Evolutionary conservation across 176 grass and related monocot genomes (phyloP).

Genomic region (bread wheat (Triticum aestivum)): IWGSC_CS_RefSeq_v2.1 NC_057812.1:128873162-128873661

Average conservation of each 20-base stretch:
- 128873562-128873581: conserved; percentile 45
- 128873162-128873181: not conserved
- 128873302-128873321: conserved; percentile 59
- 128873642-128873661: conserved; percentile 33
- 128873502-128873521: conserved; percentile 36
- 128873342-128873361: conserved; percentile 63
- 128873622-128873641: conserved; percentile 45
- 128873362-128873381: conserved; percentile 51
- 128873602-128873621: conserved; percentile 37
- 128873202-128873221: conserved; percentile 54
- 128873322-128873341: conserved; percentile 78
- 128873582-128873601: conserved; percentile 41
- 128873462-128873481: conserved; percentile 27
- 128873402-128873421: not conserved
- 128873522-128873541: conserved; percentile 36
- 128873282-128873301: conserved; percentile 71
- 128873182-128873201: not conserved
- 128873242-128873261: conserved; percentile 74
- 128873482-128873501: conserved; percentile 58
- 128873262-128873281: conserved; percentile 77
- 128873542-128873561: conserved; percentile 10
- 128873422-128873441: not conserved
- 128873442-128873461: conserved; percentile 25
- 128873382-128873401: conserved; percentile 38
- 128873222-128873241: conserved; percentile 75